These are phyloP conservation scores for Alternaria triticimaculans DNA, from an alignment of 2,329 filamentous ascomycete genomes.

Conservation along the genomic window DNA sequence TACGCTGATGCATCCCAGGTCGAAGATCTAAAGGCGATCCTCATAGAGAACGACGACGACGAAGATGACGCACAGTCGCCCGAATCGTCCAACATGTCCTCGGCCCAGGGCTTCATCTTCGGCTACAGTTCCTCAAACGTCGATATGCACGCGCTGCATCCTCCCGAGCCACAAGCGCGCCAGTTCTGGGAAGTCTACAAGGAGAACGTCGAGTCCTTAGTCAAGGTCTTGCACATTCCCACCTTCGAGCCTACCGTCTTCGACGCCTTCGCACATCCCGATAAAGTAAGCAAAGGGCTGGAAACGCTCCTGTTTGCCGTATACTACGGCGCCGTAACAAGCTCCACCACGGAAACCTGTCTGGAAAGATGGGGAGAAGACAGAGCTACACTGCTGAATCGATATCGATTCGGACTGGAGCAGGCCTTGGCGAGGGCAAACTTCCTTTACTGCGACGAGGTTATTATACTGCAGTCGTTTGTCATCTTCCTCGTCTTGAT, in stretches of 20 bases:
- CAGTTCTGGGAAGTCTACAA: constrained; percentile 74
- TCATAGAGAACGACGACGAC: constrained; percentile 67
- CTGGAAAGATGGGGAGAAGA: constrained; percentile 58
- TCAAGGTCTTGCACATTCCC: constrained; percentile 75
- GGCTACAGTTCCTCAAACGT: constrained; percentile 75
- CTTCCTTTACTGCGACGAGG: constrained; percentile 67
- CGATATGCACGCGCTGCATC: constrained; percentile 69
- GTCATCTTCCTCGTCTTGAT: constrained; percentile 66
- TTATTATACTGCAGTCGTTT: constrained; percentile 68
- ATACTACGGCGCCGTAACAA: constrained; percentile 65
- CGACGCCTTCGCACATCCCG: constrained; percentile 65
- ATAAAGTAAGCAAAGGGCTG: constrained; percentile 63
- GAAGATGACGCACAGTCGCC: constrained; percentile 61
- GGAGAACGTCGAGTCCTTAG: constrained; percentile 75
- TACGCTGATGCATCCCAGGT: constrained; percentile 50
- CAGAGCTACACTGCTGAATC: constrained; percentile 56
- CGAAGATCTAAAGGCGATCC: constrained; percentile 67
- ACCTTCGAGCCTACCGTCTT: constrained; percentile 68
- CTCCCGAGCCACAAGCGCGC: constrained; percentile 66
- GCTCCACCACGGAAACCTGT: constrained; percentile 58
- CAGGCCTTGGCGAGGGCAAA: constrained; percentile 69
- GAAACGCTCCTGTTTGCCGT: constrained; percentile 68
- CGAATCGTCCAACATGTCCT: constrained; percentile 42
- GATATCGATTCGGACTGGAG: constrained; percentile 68
- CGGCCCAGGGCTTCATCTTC: constrained; percentile 74